Evolutionary conservation across 306 rosid genomes (phyloP), one percentile per base, ranked within the genome.

Genomic region (Prunus armeniaca): DNA sequence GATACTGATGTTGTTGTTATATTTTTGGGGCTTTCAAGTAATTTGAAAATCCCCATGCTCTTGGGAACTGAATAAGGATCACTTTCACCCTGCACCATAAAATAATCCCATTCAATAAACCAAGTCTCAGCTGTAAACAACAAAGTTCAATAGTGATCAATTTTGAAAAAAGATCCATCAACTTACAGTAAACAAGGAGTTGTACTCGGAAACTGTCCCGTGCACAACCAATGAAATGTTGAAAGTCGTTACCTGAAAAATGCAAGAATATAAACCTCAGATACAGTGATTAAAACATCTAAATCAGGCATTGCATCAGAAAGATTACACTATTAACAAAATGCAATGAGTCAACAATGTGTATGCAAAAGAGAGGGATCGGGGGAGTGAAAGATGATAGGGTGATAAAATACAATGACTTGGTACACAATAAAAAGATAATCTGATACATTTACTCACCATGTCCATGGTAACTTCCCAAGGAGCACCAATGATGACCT

Each of bases 401-500:
- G 15, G 12, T 3, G n/a, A 7, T 47, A 20, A 69, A 13, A 25
- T 22, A 30, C 24, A 65, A 65, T 51, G 65, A 15, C 3, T 6
- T 11, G 25, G 71, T 25, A 13, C 20, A 34, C 32, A 61, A 66
- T 49, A 67, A 70, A 71, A 22, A 32, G 55, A 77, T 25, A 65
- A 25, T 28, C 9, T 6, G 43, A 27, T 47, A n/a, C 68, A 63
- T 38, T 54, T 13, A 74, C 96, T 65, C 69, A 96, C 99, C 99
- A 96, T 85, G 82, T 96, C 99, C 67, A 82, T 89, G 64, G 98
- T 86, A 80, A 93, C 89, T 84, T 89, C 89, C 96, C 90, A 93
- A 50, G 99, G 99, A 56, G 99, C 92, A 68, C 99, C 99, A 54
- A 96, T 93, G 72, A 96, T 96, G 82, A 96, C 99, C 83, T 96